Base-by-base conservation (phyloP, 805 yeast species). In the Candida silvicultrix region DNA sequence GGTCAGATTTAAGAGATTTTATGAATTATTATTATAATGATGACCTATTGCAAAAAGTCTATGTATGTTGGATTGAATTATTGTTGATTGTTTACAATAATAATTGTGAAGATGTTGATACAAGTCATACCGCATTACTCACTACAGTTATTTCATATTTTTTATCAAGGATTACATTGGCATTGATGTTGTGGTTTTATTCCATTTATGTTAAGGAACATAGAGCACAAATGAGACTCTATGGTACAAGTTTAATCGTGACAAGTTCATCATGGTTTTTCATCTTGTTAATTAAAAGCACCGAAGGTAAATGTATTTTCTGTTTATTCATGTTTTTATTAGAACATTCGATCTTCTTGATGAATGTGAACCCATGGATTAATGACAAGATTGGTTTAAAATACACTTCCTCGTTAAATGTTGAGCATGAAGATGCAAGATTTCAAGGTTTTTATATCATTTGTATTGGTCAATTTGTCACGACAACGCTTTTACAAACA, bases 11-110 rank as follows among this genome's bases (percentile, higher is more conserved):
- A 47, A 77, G 78, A 54, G 85, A 80, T 47, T 71, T 80, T 53
- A 77, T 79, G 71, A 79, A 81, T 60, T 80, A 78, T 56, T 81
- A 78, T 60, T 81, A 73, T 57, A 77, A 67, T 48, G 82, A 80
- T 53, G 86, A 82, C 59, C 58, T 81, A 42, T 55, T 76, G 3
- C 86, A 81, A 56, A 71, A 73, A 46, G 9, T 66, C 1, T 76
- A 72, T 55, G 70, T 80, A 18, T 49, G 79, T 18, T 78, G 83
- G 84, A 69, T 75, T 16, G 59, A 80, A 51, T 55, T 65, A 1
- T 60, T 80, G 36, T 62, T 81, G 47, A 70, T 78, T 10, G 53
- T 80, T 11, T 78, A 70, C 50, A 77, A 71, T 40, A 82, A 80
- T 56, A 73, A 73, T 44, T 74, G 77, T 28, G 43, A 51, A 3